A percentile compares a stretch with the other conserved stretches of the same genome.
Evolutionary conservation across 495 filamentous ascomycete species (phyloP).

Genomic region (Peziza echinospora): DNA sequence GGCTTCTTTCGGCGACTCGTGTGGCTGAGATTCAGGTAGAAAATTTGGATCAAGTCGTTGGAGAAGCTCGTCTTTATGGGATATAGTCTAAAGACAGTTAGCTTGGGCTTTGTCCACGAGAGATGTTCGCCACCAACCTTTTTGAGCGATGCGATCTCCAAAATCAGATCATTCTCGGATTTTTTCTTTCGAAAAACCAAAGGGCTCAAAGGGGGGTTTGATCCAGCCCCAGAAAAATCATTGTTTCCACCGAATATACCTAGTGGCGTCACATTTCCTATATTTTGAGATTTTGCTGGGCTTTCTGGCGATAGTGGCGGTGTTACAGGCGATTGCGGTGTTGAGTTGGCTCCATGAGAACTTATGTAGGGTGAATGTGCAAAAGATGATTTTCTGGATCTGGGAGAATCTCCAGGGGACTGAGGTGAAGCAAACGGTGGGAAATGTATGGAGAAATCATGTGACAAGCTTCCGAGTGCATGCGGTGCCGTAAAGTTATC

Average conservation of each 20-base stretch:
- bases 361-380: not conserved
- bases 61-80: not conserved
- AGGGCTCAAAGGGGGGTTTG: not conserved
- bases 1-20: not conserved
- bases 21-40: not conserved
- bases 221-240: not conserved
- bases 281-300: not conserved
- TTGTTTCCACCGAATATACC: not conserved
- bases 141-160: constrained; percentile 3
- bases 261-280: not conserved
- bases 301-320: constrained; percentile 16
- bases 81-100: not conserved
- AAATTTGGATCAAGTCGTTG: not conserved
- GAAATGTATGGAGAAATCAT: no score
- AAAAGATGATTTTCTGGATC: not conserved
- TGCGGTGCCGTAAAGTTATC: no score
- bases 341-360: not conserved
- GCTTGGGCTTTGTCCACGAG: no score
- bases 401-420: not conserved
- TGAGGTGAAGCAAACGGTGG: not conserved
- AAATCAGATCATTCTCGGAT: constrained; percentile 1
- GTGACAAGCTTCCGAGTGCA: no score
- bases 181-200: not conserved
- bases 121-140: constrained; percentile 4
- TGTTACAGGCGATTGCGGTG: not conserved